These are phyloP conservation scores for Candida odintsovae DNA, from an alignment of 805 yeast species.

Conservation along the genomic window DNA sequence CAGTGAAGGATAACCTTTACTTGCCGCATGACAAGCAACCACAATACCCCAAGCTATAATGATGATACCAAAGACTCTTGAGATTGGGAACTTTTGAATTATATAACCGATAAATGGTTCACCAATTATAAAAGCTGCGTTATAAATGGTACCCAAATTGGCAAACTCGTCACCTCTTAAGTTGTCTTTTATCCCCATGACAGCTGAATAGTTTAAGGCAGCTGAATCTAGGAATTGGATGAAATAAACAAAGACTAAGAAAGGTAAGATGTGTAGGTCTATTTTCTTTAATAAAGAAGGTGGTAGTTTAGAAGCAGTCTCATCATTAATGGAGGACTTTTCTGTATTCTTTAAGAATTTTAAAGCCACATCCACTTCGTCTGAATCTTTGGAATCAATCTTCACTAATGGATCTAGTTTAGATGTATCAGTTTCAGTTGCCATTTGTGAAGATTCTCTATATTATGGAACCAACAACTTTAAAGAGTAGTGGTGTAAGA, in stretches of 20 bases:
- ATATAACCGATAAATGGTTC: constrained; percentile 40
- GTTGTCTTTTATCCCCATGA: constrained; percentile 52
- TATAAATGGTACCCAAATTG: constrained; percentile 44
- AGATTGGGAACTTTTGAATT: constrained; percentile 47
- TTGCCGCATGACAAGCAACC: constrained; percentile 41
- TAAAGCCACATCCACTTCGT: constrained; percentile 4
- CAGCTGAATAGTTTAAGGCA: constrained; percentile 51
- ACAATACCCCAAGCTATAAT: constrained; percentile 47
- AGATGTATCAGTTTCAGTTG: neutral
- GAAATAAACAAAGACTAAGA: constrained; percentile 44
- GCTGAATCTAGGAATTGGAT: constrained; percentile 52
- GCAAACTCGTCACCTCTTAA: constrained; percentile 41
- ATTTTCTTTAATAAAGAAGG: constrained; percentile 8
- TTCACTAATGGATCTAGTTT: neutral
- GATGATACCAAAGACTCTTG: constrained; percentile 39
- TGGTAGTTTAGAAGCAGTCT: neutral
- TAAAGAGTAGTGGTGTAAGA: no score
- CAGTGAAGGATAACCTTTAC: constrained; percentile 42
- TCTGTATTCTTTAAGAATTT: constrained; percentile 1
- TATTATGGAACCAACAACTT: no score
- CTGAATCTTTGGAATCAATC: neutral
- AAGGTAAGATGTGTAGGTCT: constrained; percentile 12
- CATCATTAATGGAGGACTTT: neutral
- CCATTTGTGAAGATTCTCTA: neutral
- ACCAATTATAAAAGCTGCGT: constrained; percentile 44